These are phyloP conservation scores for Trametes hirsuta DNA, from an alignment of 1,284 basidiomycete genomes.

Conservation along the genomic window DNA sequence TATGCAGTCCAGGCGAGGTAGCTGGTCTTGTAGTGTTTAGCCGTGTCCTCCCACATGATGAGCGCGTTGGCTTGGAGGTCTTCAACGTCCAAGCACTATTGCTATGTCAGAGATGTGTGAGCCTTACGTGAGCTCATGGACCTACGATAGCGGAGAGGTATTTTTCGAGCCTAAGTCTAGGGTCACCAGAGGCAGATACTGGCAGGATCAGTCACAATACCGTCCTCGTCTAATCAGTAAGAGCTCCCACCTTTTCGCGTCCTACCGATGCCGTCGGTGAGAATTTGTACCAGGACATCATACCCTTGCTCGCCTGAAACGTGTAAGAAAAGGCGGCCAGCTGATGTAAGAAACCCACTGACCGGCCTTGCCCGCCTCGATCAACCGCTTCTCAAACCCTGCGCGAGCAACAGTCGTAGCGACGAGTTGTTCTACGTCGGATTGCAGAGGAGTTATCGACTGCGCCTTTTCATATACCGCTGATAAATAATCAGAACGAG, in stretches of 20 bases:
- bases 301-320: constrained; percentile 51
- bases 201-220: constrained; percentile 7
- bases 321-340: background rate
- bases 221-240: background rate
- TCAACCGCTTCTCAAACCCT: constrained; percentile 60
- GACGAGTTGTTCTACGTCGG: constrained; percentile 69
- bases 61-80: constrained; percentile 56
- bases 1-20: constrained; percentile 74
- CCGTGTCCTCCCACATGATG: constrained; percentile 63
- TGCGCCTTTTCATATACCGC: constrained; percentile 63
- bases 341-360: constrained; percentile 11
- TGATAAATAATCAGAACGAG: constrained; percentile 30
- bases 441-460: constrained; percentile 53
- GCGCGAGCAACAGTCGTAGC: constrained; percentile 69
- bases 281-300: constrained; percentile 51
- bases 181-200: constrained; percentile 52
- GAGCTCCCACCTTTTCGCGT: constrained; percentile 54
- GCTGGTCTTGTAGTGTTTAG: constrained; percentile 68
- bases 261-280: constrained; percentile 63
- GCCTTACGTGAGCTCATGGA: constrained; percentile 14
- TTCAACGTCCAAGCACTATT: constrained; percentile 50
- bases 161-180: constrained; percentile 77
- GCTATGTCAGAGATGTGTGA: constrained; percentile 1
- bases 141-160: constrained; percentile 76
- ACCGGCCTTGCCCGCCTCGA: constrained; percentile 53